Percentiles rank a stretch among this genome's conserved stretches.
phyloP scores from a whole-genome alignment of 2,329 filamentous ascomycete genomes.

The Verruconis gallopava region DNA sequence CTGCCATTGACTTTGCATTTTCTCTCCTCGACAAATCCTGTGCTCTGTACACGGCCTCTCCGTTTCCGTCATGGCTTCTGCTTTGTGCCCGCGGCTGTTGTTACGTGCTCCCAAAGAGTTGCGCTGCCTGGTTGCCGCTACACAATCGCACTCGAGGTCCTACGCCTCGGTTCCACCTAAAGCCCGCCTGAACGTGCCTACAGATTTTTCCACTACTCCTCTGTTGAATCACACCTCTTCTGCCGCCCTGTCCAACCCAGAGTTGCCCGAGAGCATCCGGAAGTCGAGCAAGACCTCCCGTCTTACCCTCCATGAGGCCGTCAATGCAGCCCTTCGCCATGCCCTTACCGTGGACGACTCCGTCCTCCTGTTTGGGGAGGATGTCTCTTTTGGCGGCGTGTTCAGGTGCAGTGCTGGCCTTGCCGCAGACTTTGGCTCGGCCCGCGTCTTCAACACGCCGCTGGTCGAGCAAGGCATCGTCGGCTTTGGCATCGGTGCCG shows the following conservation, averaged over 20 bases:
- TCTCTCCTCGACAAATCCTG: too few relatives aligned
- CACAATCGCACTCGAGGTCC: conserved; percentile 13
- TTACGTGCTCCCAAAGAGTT: conserved; percentile 6
- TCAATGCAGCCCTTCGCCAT: conserved; percentile 79
- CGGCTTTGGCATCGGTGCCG: conserved; percentile 82
- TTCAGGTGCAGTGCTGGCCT: conserved; percentile 91
- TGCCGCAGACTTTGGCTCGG: conserved; percentile 71
- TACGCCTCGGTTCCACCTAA: conserved; percentile 39
- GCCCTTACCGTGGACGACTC: conserved; percentile 73
- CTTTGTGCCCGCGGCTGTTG: background rate
- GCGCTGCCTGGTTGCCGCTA: background rate
- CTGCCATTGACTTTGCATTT: too few relatives aligned
- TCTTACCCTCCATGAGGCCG: conserved; percentile 86
- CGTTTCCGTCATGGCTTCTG: conserved; percentile 7
- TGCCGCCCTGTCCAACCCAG: conserved; percentile 54
- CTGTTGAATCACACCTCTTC: conserved; percentile 71
- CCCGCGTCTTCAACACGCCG: conserved; percentile 93
- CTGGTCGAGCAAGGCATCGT: conserved; percentile 88
- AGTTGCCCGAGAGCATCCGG: conserved; percentile 53
- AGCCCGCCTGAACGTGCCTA: conserved; percentile 64
- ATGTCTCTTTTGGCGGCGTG: conserved; percentile 92
- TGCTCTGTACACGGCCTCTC: too few relatives aligned
- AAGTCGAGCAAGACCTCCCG: conserved; percentile 62
- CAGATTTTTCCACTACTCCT: conserved; percentile 74
- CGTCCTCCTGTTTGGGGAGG: conserved; percentile 87